Base-by-base conservation (phyloP, 108 stramenopile species). In the Stephanodiscus minutulus region DNA sequence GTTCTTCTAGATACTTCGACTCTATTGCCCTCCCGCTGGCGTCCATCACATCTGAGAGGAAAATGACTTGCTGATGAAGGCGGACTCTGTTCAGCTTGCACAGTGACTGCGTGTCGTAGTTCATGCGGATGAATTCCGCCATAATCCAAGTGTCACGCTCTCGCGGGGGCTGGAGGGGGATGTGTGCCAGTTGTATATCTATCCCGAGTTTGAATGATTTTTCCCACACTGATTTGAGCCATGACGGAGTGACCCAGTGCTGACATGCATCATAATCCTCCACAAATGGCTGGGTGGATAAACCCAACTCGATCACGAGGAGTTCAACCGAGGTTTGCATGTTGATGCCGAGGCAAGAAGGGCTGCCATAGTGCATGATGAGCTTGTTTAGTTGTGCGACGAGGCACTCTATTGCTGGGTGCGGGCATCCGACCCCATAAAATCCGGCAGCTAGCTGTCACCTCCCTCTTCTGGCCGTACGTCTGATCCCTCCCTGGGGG, bases 71-170 rank as follows among this genome's bases (percentile, higher is more conserved):
- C 17, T 24, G 35, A 10, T 58, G 25, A 21, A 33, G 36, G 13
- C 61, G 62, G 11, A 55, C 53, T 25, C 53, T 24, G 55, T 73
- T 73, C 1, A 64, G 55, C 0, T 33, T 62, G 4, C 1, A 1
- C 17, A 73, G 37, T 55, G 52, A n/a, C n/a, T 1, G 8, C 20
- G n/a, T 37, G 17, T 24, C 15, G 54, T 21, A 71, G 21, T 60
- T 46, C 0, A 62, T 17, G 0, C 33, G 5, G 2, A 33, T n/a
- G 13, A 73, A 64, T 28, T 18, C 22, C 36, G 0, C 0, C 72
- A 73, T 73, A 6, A 73, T 18, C 54, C 36, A 64, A 39, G 39
- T 24, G n/a, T 73, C 72, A 28, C 62, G 44, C 1, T 64, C 63
- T 22, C 72, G 9, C 0, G 53, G 50, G 0, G 41, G 63, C 36